phyloP scores from a whole-genome alignment of 139 green algal genomes.

The Chlamydomonas schloesseri region DNA sequence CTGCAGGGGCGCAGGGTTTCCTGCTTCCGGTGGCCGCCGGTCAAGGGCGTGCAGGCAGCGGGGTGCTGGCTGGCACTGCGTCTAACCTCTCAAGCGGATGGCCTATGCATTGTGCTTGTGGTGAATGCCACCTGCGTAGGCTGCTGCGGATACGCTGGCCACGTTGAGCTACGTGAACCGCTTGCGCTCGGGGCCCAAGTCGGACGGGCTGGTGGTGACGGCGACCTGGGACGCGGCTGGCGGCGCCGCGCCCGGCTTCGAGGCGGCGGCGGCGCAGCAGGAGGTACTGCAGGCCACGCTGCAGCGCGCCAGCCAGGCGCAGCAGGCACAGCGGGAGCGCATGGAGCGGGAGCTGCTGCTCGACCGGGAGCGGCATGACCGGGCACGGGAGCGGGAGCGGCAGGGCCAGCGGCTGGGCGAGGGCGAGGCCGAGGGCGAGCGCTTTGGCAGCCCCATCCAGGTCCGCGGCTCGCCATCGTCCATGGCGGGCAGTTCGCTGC shows the following conservation, averaged over 20 bases:
- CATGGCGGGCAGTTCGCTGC: neutral
- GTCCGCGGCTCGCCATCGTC: conserved; percentile 8
- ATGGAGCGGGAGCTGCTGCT: conserved; percentile 27
- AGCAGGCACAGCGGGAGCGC: conserved; percentile 30
- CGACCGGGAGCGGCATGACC: conserved; percentile 17
- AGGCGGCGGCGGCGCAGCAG: neutral
- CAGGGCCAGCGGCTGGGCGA: neutral
- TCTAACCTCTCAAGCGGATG: too few relatives aligned
- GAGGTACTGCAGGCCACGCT: neutral
- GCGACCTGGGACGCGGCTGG: conserved; percentile 47
- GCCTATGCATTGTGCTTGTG: too few relatives aligned
- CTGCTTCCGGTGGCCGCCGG: too few relatives aligned
- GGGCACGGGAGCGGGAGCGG: conserved; percentile 27
- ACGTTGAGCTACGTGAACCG: conserved; percentile 58
- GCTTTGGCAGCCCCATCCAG: conserved; percentile 44
- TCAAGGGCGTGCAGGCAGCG: too few relatives aligned
- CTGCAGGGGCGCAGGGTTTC: neutral
- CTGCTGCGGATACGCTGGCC: conserved; percentile 56
- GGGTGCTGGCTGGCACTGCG: too few relatives aligned
- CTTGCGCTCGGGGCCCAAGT: conserved; percentile 42
- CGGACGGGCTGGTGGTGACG: conserved; percentile 47
- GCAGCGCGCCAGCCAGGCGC: conserved; percentile 16
- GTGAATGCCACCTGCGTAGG: too few relatives aligned
- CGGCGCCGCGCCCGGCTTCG: neutral
- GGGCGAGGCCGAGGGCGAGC: conserved; percentile 9